A percentile compares a stretch with the other conserved stretches of the same genome.
Conservation (phyloP, 202 grass and related monocot genomes). For the Panicum virgatum region DNA sequence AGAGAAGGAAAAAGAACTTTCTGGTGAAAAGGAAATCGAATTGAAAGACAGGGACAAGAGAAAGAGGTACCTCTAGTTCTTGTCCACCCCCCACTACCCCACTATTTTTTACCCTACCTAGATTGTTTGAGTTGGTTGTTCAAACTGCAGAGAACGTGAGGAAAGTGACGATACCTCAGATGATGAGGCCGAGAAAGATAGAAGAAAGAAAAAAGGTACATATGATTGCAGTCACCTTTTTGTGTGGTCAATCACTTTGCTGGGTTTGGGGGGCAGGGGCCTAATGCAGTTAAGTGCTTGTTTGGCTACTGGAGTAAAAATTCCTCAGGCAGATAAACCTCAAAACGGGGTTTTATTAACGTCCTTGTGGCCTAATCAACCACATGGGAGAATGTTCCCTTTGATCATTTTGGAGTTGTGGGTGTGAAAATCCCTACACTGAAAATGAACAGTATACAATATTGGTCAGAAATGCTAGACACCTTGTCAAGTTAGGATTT, state of each 20-base stretch:
- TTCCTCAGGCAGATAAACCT: no score
- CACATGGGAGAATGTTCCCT: neutral
- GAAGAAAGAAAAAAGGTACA: slow-evolving; percentile 44
- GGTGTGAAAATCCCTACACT: neutral
- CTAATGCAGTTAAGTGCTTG: neutral
- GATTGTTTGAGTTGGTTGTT: slow-evolving; percentile 21
- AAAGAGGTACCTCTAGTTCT: slow-evolving; percentile 55
- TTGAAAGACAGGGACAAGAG: slow-evolving; percentile 54
- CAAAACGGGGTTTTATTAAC: neutral
- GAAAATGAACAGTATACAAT: neutral
- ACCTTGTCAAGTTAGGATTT: no score
- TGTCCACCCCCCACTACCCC: neutral
- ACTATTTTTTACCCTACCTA: neutral
- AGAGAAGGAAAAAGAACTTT: slow-evolving; percentile 25
- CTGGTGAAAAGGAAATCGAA: slow-evolving; percentile 30
- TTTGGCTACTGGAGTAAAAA: neutral
- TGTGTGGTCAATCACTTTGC: neutral
- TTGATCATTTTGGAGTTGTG: neutral
- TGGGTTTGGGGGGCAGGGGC: neutral
- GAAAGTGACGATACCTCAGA: slow-evolving; percentile 21
- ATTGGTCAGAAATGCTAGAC: neutral
- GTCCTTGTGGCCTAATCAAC: neutral
- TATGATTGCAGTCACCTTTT: neutral
- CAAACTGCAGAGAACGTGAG: slow-evolving; percentile 33
- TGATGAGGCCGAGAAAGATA: slow-evolving; percentile 26